Evolutionary conservation across 2,329 filamentous ascomycete genomes (phyloP), one percentile per base, ranked within the genome.

Genomic region (Sporothrix inflata): DNA sequence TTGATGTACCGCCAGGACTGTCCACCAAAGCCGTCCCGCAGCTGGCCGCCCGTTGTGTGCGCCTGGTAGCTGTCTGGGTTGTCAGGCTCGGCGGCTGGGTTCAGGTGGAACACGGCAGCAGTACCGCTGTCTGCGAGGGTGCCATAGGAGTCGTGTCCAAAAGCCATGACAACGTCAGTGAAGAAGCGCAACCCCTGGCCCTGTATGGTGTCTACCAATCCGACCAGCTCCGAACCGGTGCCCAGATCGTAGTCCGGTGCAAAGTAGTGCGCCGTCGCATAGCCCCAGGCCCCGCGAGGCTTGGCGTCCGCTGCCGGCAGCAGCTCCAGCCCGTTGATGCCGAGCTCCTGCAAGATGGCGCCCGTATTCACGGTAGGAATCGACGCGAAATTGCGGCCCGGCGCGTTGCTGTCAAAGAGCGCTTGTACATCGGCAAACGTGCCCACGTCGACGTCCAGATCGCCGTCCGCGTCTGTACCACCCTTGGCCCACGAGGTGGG

Each of bases 1-100:
- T 74, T 49, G 65, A 75, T 38, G 67, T 76, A 78, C 9, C 76
- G 67, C 75, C 76, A 77, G 11, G 69, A 71, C 45, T 66, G 45
- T 14, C 76, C 76, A 34, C 76, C 75, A 38, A 66, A 78, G n/a
- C 74, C 74, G 14, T 76, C 73, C 2, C 76, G 63, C 27, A 74
- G 24, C 61, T 74, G 69, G 4, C 73, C 72, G 4, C 63, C 70
- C 19, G 27, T 38, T 4, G 70, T 61, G 51, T 76, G 61, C 7
- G 76, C 76, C 65, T 77, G 76, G 71, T 76, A 77, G 73, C 75
- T 76, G 71, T 78, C 77, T 9, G 75, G 75, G 66, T 77, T 77
- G 65, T 71, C 14, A 8, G 34, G 47, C 69, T 77, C 75, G n/a
- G 73, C 40, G 30, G 47, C 8, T 2, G 75, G 72, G n/a, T 74